Conservation (phyloP, 1,284 basidiomycete species). For the Irpex rosettiformis region DNA sequence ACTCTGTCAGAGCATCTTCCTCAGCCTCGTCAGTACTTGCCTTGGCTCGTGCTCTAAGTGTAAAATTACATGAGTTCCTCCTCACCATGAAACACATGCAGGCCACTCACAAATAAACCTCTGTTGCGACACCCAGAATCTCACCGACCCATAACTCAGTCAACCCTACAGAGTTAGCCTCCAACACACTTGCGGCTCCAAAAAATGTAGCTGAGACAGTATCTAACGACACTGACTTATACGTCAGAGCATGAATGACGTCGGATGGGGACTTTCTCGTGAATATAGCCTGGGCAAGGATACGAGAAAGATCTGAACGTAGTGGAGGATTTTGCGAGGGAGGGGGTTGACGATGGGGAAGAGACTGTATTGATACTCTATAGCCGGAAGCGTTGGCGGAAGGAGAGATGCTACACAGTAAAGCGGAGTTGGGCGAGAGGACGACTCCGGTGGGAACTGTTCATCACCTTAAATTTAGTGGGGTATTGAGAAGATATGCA, state of each 20-base stretch:
- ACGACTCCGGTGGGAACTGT: conserved; percentile 47
- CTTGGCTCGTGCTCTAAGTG: conserved; percentile 34
- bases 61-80: not conserved
- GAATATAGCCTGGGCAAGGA: conserved; percentile 41
- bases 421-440: conserved; percentile 53
- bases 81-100: conserved; percentile 1
- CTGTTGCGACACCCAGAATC: conserved; percentile 50
- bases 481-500: not conserved
- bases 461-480: not conserved
- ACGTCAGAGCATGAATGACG: conserved; percentile 47
- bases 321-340: conserved; percentile 10
- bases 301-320: conserved; percentile 18
- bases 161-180: conserved; percentile 25
- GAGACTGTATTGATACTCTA: conserved; percentile 41
- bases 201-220: conserved; percentile 41
- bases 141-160: conserved; percentile 36
- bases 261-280: conserved; percentile 48
- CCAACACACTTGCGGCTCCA: conserved; percentile 40
- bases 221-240: conserved; percentile 35
- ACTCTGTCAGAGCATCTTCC: conserved; percentile 36
- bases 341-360: conserved; percentile 35
- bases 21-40: conserved; percentile 31
- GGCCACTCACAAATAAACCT: conserved; percentile 50
- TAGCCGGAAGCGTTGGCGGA: conserved; percentile 31
- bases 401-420: conserved; percentile 49